Evolutionary conservation across 2,329 filamentous ascomycete species (phyloP), one percentile per base, ranked within the genome.

Genomic region (Fusarium sp.): DNA sequence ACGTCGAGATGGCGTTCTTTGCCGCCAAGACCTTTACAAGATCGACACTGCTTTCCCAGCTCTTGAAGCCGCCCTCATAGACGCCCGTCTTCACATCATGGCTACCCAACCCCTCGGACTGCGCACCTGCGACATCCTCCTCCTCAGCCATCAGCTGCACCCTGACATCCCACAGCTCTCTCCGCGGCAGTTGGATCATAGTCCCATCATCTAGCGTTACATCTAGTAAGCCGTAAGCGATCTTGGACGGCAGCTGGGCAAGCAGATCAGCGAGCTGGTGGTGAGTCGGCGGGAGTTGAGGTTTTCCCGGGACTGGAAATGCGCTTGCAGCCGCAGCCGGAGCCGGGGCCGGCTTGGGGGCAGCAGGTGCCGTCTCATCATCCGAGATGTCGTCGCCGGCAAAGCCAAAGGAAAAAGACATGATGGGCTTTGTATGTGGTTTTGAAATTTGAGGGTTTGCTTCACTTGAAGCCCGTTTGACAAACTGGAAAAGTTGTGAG

Each of bases 11-110:
- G 58, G 84, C 81, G 14, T 84, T 81, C 30, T 85, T 85, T 4
- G 81, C 78, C 1, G 87, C 86, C 34, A 92, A 82, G n/a, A 93
- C 90, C 79, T 91, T 93, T 60, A 94, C 93, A 20, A 97, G 86
- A 80, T 97, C 94, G 62, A 95, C 87, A 69, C 92, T 94, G 83
- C 94, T 95, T 84, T 97, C 94, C 94, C 94, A 97, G 78, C 93
- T 95, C 85, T 97, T 97, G 85, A 96, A 95, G 27, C 94, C 94
- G 66, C 94, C 94, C 83, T 97, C 94, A 83, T 97, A 97, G 69
- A 96, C 90, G 61, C 94, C 94, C 65, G 93, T 93, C 81, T 91
- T 93, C 74, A 97, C 92, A 82, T 97, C 94, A 73, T 93, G 91
- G 71, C 88, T 87, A 43, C 90, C 92, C 39, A 94, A 85, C 2